Base-by-base conservation (phyloP, 352 stramenopile genomes). In the Globisporangium splendens region DNA sequence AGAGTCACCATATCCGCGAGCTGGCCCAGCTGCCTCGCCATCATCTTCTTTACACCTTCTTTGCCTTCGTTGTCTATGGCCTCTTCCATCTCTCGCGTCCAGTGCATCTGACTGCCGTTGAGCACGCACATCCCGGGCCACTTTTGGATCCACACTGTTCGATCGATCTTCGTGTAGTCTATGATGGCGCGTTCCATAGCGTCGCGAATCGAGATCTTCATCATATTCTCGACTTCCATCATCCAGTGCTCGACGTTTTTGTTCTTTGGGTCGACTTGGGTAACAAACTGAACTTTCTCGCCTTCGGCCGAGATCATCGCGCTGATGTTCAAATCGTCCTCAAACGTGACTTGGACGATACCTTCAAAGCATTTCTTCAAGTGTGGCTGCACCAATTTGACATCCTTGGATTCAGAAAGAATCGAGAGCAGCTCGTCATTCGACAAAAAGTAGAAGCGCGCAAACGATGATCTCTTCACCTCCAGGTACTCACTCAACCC, bases 331-430 rank as follows among this genome's bases (percentile, higher is more conserved):
- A 97, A 61, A 46, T 98, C 84, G 10, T 90, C 79, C 63, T 95
- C 76, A 59, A 95, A 95, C 11, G 73, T 83, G 14, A 97, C 90
- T 18, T 93, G 80, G 4, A 97, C 89, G 35, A 98, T 95, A 7
- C 88, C 91, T 78, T 97, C 91, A 56, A 97, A 98, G 58, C 90
- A 98, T 59, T 98, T 98, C 62, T 98, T 98, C 62, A 98, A 64
- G 48, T 97, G 93, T 3, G 92, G 91, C 57, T 97, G 91, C 17
- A 98, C 90, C 18, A 95, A 66, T 50, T 94, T 96, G 10, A 97
- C 89, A 59, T 97, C 92, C 55, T 97, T 98, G 17, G 81, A 95
- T 52, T 98, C 92, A 5, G 88, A 97, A 22, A 98, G 50, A 59
- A 98, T 97, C 7, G 87, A 96, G 3, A 98, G 72, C 54, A 98